Evolutionary conservation across 306 rosid genomes (phyloP).

Genomic region (Casuarina equisetifolia): DNA sequence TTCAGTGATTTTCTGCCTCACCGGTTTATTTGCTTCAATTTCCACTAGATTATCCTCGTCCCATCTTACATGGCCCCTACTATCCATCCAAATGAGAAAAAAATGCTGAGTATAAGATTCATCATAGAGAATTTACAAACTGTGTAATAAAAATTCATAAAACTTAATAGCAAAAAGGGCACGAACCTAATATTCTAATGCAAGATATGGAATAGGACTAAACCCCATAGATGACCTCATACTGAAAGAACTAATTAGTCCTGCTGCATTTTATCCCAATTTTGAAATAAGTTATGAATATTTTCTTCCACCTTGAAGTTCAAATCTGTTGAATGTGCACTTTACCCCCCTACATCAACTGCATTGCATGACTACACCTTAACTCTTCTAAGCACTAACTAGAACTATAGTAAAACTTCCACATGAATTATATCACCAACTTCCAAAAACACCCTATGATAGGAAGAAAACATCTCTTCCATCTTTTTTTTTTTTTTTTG

Average conservation of each 20-base stretch:
- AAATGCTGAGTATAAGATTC: conserved; percentile 15
- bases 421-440: background rate
- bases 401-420: background rate
- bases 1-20: conserved; percentile 97
- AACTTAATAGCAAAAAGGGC: background rate
- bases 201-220: background rate
- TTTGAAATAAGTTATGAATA: background rate
- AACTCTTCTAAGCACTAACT: background rate
- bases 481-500: background rate
- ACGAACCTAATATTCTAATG: conserved; percentile 3
- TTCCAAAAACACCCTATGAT: background rate
- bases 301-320: conserved; percentile 3
- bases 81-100: conserved; percentile 23
- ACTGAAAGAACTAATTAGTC: background rate
- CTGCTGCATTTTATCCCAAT: background rate
- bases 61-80: conserved; percentile 83
- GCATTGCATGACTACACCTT: background rate
- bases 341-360: background rate
- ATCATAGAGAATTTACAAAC: conserved; percentile 7
- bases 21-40: conserved; percentile 96
- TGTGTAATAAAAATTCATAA: background rate
- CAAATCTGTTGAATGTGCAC: background rate
- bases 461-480: background rate
- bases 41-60: conserved; percentile 83
- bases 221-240: background rate